Evolutionary conservation across 2,329 filamentous ascomycete species (phyloP).

Genomic region (Chrysoporthe austroafricana): DNA sequence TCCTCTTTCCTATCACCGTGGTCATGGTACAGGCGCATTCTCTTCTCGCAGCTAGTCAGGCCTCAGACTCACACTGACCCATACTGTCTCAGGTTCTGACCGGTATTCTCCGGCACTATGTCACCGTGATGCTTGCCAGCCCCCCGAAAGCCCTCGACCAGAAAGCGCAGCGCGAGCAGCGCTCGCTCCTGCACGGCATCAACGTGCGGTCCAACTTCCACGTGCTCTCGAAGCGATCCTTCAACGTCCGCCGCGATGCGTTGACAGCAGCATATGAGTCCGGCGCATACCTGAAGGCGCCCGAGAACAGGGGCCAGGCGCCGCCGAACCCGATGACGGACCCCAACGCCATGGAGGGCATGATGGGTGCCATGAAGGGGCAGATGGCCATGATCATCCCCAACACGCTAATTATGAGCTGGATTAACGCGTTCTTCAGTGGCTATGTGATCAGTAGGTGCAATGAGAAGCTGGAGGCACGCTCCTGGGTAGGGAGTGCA

Average conservation of each 20-base stretch:
- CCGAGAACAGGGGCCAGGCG: constrained; percentile 81
- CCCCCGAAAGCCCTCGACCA: constrained; percentile 82
- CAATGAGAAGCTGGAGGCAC: neutral
- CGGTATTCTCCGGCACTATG: constrained; percentile 94
- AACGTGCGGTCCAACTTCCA: constrained; percentile 82
- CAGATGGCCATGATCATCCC: constrained; percentile 99
- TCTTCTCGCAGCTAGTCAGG: constrained; percentile 12
- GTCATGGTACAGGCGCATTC: constrained; percentile 74
- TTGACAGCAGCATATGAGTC: constrained; percentile 82
- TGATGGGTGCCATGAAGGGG: constrained; percentile 99
- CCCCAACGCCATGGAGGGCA: constrained; percentile 95
- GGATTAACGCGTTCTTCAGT: constrained; percentile 99
- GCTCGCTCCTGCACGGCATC: constrained; percentile 80
- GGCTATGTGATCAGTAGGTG: constrained; percentile 92
- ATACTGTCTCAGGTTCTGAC: constrained; percentile 71
- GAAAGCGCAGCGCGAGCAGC: constrained; percentile 81
- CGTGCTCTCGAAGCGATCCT: constrained; percentile 76
- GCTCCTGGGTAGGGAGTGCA: neutral
- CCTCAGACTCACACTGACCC: neutral
- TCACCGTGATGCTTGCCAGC: constrained; percentile 84
- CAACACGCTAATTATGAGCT: constrained; percentile 98
- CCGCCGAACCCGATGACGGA: constrained; percentile 94
- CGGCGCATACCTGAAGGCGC: constrained; percentile 87
- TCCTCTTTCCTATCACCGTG: constrained; percentile 92
- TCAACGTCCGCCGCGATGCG: constrained; percentile 78